A percentile compares a stretch with the other conserved stretches of the same genome.
Conservation (phyloP, 495 filamentous ascomycete species). For the Penicillium ochrochloron region DNA sequence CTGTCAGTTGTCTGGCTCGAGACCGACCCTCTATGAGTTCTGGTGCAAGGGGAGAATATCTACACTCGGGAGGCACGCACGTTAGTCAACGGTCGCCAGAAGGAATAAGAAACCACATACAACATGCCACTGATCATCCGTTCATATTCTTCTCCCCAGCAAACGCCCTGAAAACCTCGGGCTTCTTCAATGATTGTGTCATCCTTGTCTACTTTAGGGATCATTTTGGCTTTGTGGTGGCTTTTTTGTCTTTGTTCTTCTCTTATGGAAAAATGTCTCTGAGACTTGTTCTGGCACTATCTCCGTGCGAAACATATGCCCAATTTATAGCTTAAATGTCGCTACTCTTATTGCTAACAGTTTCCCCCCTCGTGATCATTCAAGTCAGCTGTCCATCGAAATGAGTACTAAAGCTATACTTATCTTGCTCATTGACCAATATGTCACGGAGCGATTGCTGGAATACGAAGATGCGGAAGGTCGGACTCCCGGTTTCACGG, state of each 20-base stretch:
- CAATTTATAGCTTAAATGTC: not conserved
- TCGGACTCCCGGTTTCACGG: not conserved
- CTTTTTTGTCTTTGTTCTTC: not conserved
- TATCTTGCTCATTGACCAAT: not conserved
- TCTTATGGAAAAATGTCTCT: not conserved
- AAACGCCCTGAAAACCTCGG: not conserved
- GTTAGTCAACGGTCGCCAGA: too few species aligned
- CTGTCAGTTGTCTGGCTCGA: constrained; percentile 13
- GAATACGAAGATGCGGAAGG: not conserved
- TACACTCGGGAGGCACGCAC: not conserved
- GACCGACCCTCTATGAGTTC: constrained; percentile 18
- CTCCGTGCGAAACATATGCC: not conserved
- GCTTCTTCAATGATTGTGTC: not conserved
- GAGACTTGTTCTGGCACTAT: not conserved
- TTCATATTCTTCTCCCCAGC: constrained; percentile 47
- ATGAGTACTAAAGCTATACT: not conserved
- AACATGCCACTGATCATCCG: constrained; percentile 57
- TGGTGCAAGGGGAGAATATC: constrained; percentile 10
- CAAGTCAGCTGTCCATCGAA: not conserved
- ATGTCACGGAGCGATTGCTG: not conserved
- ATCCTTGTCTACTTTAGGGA: constrained; percentile 2
- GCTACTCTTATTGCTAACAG: not conserved
- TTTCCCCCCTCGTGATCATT: not conserved
- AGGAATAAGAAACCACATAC: constrained; percentile 27
- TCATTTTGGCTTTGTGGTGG: not conserved